phyloP scores from a whole-genome alignment of 1,284 basidiomycete genomes.

The Ceratobasidium papillatum region DNA sequence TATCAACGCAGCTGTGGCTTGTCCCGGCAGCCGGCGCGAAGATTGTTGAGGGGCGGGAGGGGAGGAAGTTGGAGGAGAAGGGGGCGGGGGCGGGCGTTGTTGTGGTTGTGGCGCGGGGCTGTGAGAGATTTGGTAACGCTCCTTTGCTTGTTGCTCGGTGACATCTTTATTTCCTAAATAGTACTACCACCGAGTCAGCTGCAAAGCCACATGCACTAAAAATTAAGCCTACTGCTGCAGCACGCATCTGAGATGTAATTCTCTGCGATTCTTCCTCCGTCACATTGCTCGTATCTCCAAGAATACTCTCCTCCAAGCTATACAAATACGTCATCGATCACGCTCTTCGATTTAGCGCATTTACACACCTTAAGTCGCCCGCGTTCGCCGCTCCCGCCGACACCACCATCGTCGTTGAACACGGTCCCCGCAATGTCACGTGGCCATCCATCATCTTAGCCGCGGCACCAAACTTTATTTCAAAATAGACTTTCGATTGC shows the following conservation, averaged over 20 bases:
- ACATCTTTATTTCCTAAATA: constrained; percentile 29
- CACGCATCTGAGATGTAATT: constrained; percentile 13
- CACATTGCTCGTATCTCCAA: constrained; percentile 27
- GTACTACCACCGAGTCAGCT: constrained; percentile 9
- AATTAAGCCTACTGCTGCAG: constrained; percentile 4
- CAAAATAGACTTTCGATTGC: neutral
- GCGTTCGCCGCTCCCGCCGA: constrained; percentile 14
- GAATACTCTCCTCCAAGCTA: constrained; percentile 27
- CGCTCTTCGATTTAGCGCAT: neutral
- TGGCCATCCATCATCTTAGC: constrained; percentile 7
- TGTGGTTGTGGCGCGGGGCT: constrained; percentile 26
- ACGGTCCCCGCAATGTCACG: constrained; percentile 27
- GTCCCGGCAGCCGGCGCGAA: neutral
- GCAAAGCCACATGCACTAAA: neutral
- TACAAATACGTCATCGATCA: neutral
- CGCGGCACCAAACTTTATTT: constrained; percentile 1
- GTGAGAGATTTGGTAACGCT: constrained; percentile 29
- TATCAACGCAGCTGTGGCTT: neutral
- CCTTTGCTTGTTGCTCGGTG: constrained; percentile 31
- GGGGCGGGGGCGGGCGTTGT: constrained; percentile 25
- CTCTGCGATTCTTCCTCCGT: constrained; percentile 31
- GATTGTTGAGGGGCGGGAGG: constrained; percentile 2
- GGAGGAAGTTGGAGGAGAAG: constrained; percentile 28
- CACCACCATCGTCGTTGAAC: constrained; percentile 36
- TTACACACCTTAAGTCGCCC: constrained; percentile 9